phyloP scores from a whole-genome alignment of 2,329 filamentous ascomycete species.

The Setomelanomma holmii region DNA sequence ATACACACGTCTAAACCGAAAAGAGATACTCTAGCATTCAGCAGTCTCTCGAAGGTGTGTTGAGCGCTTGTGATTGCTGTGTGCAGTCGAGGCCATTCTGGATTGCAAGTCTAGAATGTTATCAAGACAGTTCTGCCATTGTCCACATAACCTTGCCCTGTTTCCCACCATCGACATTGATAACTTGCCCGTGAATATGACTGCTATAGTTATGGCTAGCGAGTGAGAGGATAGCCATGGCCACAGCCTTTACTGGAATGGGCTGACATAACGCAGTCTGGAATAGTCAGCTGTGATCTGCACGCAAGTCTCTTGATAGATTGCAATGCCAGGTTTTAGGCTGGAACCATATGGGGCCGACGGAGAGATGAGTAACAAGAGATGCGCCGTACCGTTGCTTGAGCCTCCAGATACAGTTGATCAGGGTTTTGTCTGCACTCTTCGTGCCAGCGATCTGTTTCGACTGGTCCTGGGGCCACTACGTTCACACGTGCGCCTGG shows the following conservation, averaged over 20 bases:
- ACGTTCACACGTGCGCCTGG: constrained; percentile 54
- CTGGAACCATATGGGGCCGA: not conserved
- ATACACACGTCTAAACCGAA: too few relatives aligned
- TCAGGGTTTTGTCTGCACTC: constrained; percentile 50
- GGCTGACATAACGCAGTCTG: constrained; percentile 49
- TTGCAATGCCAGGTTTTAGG: too few relatives aligned
- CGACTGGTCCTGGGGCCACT: constrained; percentile 56
- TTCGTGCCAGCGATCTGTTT: constrained; percentile 52
- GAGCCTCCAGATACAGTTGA: constrained; percentile 51
- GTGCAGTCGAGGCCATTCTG: not conserved
- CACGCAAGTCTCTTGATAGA: not conserved
- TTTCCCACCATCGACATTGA: constrained; percentile 55
- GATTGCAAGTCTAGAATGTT: not conserved
- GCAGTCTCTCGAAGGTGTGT: too few relatives aligned
- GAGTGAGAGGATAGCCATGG: constrained; percentile 55
- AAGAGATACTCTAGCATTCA: too few relatives aligned
- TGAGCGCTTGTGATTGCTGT: too few relatives aligned
- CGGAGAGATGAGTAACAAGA: not conserved
- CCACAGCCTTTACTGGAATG: constrained; percentile 51
- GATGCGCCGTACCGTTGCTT: constrained; percentile 48
- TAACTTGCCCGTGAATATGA: constrained; percentile 53
- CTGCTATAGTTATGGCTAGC: constrained; percentile 56
- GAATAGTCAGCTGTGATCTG: constrained; percentile 6
- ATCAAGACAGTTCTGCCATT: constrained; percentile 35
- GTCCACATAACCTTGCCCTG: constrained; percentile 52